A percentile compares a stretch with the other conserved stretches of the same genome.
phyloP scores from a whole-genome alignment of 73 alveolate species.

The Breviolum minutum region DNA sequence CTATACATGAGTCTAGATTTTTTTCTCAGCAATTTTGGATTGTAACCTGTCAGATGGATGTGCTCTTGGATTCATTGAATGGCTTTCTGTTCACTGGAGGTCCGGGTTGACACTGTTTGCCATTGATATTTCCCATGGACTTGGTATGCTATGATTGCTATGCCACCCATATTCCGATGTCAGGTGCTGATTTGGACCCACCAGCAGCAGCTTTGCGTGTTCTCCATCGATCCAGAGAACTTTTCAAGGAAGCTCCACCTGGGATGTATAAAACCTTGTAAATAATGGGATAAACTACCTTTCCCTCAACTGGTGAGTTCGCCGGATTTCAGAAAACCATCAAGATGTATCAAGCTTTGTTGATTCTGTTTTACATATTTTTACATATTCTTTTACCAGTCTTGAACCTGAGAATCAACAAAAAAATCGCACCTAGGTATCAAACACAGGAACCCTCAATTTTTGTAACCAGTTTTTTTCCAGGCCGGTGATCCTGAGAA shows the following conservation, averaged over 20 bases:
- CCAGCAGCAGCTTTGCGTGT: constrained; percentile 78
- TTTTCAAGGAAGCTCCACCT: constrained; percentile 13
- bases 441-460: too few relatives aligned
- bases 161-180: neutral
- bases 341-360: neutral
- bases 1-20: too few relatives aligned
- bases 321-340: neutral
- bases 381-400: too few relatives aligned
- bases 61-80: constrained; percentile 33
- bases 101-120: too few relatives aligned
- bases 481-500: constrained; percentile 38
- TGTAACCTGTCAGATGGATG: constrained; percentile 10
- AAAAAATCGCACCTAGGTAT: too few relatives aligned
- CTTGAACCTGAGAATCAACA: too few relatives aligned
- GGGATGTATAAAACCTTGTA: too few relatives aligned
- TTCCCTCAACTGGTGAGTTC: neutral
- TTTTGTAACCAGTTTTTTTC: neutral
- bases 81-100: constrained; percentile 90
- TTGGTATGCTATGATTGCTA: too few relatives aligned
- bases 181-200: constrained; percentile 57
- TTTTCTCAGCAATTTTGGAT: neutral
- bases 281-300: too few relatives aligned
- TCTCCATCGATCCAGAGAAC: constrained; percentile 27
- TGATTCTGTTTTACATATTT: too few relatives aligned
- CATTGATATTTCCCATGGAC: too few relatives aligned